A percentile compares a stretch with the other conserved stretches of the same genome.
Conservation (phyloP, 2,329 filamentous ascomycete genomes). For the Blastomyces silverae region DNA sequence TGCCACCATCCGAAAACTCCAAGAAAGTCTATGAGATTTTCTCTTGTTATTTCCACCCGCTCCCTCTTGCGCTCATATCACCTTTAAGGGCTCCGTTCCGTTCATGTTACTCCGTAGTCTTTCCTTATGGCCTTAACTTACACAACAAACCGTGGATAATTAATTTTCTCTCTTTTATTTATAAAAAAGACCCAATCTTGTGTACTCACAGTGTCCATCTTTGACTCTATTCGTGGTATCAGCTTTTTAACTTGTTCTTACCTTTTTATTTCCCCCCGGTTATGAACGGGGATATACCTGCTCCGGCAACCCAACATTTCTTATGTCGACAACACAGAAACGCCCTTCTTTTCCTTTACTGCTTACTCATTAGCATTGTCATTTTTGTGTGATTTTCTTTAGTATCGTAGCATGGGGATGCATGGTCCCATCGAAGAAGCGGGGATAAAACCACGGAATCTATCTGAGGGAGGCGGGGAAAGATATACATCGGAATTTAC, state of each 20-base stretch:
- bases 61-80: not conserved
- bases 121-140: not conserved
- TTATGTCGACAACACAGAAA: not conserved
- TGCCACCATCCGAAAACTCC: conserved; percentile 38
- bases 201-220: not conserved
- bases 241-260: not conserved
- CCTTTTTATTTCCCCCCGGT: not conserved
- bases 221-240: not conserved
- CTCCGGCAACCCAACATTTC: not conserved
- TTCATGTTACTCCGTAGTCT: not conserved
- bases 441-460: not conserved
- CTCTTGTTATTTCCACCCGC: not conserved
- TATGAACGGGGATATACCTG: not conserved
- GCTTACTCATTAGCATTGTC: not conserved
- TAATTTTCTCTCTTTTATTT: not conserved
- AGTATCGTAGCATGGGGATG: not conserved
- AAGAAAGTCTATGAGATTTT: conserved; percentile 32
- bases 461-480: not conserved
- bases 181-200: not conserved
- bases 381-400: not conserved
- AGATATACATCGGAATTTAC: not conserved
- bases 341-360: not conserved
- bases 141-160: not conserved
- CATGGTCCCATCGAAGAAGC: not conserved
- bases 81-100: not conserved